A percentile compares a stretch with the other conserved stretches of the same genome.
Evolutionary conservation across 2,329 filamentous ascomycete genomes (phyloP).

Genomic region (Trichocomaceae sp.): DNA sequence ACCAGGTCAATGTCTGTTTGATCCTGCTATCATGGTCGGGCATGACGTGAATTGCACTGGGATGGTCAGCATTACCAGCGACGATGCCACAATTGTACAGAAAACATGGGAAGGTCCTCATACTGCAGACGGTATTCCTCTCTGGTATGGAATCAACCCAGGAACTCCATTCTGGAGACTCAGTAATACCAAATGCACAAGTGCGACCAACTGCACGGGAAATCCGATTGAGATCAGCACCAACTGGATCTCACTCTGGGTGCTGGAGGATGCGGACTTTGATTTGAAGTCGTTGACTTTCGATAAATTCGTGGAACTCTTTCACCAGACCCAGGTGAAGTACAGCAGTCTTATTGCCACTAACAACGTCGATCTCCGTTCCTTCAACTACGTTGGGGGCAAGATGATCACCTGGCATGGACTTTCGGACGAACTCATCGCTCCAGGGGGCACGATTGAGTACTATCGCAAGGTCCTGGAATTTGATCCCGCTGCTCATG

Average conservation of each 20-base stretch:
- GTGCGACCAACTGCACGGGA: neutral
- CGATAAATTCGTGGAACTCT: constrained; percentile 15
- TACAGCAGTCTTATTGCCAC: constrained; percentile 31
- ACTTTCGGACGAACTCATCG: constrained; percentile 31
- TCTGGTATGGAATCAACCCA: neutral
- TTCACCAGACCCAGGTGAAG: constrained; percentile 19
- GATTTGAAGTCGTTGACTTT: neutral
- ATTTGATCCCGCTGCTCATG: constrained; percentile 18
- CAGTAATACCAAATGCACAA: neutral
- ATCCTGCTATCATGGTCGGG: neutral
- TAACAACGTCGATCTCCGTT: constrained; percentile 29
- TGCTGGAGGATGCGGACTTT: neutral
- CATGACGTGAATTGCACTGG: neutral
- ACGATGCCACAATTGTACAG: neutral
- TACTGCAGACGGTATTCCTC: neutral
- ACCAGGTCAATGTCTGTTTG: neutral
- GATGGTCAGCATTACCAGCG: neutral
- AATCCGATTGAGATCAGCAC: neutral
- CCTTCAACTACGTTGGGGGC: constrained; percentile 28
- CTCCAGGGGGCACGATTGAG: constrained; percentile 24
- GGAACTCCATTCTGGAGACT: neutral
- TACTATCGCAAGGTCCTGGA: constrained; percentile 31
- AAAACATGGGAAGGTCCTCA: neutral
- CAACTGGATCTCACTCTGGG: neutral
- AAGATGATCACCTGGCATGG: constrained; percentile 42